Evolutionary conservation across 2,329 filamentous ascomycete genomes (phyloP).

Genomic region (Rhynchosporium secalis): DNA sequence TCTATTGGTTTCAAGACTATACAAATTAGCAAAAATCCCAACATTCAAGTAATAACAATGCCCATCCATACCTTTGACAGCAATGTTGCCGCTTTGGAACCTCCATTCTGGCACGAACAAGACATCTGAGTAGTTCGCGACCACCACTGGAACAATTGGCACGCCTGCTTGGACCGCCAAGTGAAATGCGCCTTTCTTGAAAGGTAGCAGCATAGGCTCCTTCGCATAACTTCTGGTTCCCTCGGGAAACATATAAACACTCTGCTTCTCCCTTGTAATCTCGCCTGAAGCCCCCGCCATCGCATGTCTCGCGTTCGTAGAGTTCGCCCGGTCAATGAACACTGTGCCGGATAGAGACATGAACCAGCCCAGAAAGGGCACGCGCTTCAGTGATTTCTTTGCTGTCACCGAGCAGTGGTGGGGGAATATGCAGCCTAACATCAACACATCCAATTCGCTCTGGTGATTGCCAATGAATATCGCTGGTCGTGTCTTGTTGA

Average conservation of each 20-base stretch:
- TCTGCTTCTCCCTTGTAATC: slow-evolving; percentile 72
- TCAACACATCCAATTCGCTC: slow-evolving; percentile 89
- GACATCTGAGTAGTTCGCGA: slow-evolving; percentile 76
- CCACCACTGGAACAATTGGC: slow-evolving; percentile 83
- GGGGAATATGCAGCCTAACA: slow-evolving; percentile 88
- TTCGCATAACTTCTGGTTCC: slow-evolving; percentile 88
- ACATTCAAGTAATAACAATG: slow-evolving; percentile 26
- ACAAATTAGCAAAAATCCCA: slow-evolving; percentile 20
- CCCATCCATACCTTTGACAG: slow-evolving; percentile 63
- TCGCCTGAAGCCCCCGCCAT: slow-evolving; percentile 81
- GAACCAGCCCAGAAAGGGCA: slow-evolving; percentile 93
- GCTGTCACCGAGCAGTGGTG: slow-evolving; percentile 90
- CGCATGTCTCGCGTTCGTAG: slow-evolving; percentile 76
- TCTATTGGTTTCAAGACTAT: slow-evolving; percentile 77
- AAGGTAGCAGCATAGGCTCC: slow-evolving; percentile 81
- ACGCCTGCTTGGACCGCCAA: slow-evolving; percentile 92
- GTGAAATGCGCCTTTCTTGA: slow-evolving; percentile 99
- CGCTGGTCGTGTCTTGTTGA: slow-evolving; percentile 66
- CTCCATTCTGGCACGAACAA: slow-evolving; percentile 62
- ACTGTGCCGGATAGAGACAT: slow-evolving; percentile 85
- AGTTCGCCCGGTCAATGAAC: slow-evolving; percentile 92
- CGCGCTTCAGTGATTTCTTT: slow-evolving; percentile 76
- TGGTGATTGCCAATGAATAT: slow-evolving; percentile 96
- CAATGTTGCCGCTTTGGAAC: slow-evolving; percentile 70
- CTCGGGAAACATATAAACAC: slow-evolving; percentile 86